These are phyloP conservation scores for Aspergillus oerlinghausenensis DNA, from an alignment of 2,329 filamentous ascomycete genomes.

Conservation along the genomic window DNA sequence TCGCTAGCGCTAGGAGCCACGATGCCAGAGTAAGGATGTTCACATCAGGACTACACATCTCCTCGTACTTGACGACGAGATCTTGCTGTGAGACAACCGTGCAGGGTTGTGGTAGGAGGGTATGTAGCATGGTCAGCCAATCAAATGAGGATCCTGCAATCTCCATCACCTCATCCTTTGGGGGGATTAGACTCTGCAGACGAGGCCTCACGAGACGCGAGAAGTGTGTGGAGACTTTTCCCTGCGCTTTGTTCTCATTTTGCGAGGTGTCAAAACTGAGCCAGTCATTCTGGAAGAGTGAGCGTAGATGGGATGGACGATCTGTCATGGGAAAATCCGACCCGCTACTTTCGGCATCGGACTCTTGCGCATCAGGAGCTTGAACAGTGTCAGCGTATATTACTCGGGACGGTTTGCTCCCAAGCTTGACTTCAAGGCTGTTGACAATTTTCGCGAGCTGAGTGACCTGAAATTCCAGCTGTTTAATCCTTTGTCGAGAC, in stretches of 20 bases:
- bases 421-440: constrained; percentile 9
- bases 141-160: constrained; percentile 9
- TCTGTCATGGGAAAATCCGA: constrained; percentile 11
- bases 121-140: constrained; percentile 12
- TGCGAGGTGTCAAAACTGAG: constrained; percentile 10
- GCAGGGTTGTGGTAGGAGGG: constrained; percentile 12
- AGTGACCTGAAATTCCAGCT: constrained; percentile 13
- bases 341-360: constrained; percentile 8
- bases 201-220: constrained; percentile 3
- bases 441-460: constrained; percentile 11
- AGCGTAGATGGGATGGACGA: constrained; percentile 10
- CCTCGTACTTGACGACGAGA: constrained; percentile 7
- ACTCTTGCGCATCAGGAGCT: constrained; percentile 3
- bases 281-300: constrained; percentile 18
- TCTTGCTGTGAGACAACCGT: constrained; percentile 8
- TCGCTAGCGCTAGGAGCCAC: constrained; percentile 13
- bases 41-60: constrained; percentile 10
- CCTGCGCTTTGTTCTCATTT: constrained; percentile 3
- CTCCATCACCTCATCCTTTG: constrained; percentile 5
- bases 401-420: constrained; percentile 1
- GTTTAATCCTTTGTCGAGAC: constrained; percentile 14
- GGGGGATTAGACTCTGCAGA: constrained; percentile 14
- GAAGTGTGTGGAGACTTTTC: constrained; percentile 6
- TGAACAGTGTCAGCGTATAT: neutral
- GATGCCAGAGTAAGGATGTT: constrained; percentile 11